Conservation (phyloP, 306 rosid genomes). For the Acacia melanoxylon region DNA sequence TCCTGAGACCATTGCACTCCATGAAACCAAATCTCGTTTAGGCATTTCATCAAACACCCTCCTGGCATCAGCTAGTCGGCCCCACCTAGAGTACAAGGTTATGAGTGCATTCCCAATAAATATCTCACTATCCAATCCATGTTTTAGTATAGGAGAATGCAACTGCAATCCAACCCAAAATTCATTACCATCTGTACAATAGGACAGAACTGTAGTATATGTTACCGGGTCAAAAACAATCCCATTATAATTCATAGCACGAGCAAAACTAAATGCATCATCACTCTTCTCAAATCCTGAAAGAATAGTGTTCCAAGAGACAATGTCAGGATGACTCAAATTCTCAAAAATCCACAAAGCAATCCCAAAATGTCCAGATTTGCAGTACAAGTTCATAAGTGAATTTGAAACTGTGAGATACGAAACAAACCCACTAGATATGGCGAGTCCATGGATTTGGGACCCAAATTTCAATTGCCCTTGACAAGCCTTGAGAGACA, state of each 20-base stretch:
- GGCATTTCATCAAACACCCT: constrained; percentile 71
- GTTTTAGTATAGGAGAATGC: constrained; percentile 59
- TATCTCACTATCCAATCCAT: constrained; percentile 61
- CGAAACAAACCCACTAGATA: constrained; percentile 54
- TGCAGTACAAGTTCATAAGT: constrained; percentile 79
- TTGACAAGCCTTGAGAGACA: constrained; percentile 78
- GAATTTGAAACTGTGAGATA: constrained; percentile 59
- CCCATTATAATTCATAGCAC: constrained; percentile 57
- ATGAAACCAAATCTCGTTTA: constrained; percentile 45
- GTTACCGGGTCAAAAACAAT: constrained; percentile 67
- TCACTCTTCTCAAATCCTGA: constrained; percentile 64
- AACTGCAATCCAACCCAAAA: constrained; percentile 68
- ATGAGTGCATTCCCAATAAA: constrained; percentile 78
- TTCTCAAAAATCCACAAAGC: constrained; percentile 57
- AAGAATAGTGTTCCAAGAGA: constrained; percentile 89
- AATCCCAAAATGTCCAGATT: constrained; percentile 47
- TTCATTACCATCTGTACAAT: constrained; percentile 52
- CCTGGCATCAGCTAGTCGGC: constrained; percentile 53
- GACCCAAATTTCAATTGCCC: constrained; percentile 51
- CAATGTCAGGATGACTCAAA: constrained; percentile 56
- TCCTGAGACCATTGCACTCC: constrained; percentile 83
- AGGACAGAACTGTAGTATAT: constrained; percentile 58
- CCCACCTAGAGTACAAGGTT: constrained; percentile 73
- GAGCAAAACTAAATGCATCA: constrained; percentile 59
- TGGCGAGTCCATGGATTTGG: constrained; percentile 59